Percentiles rank a stretch among this genome's conserved stretches.
phyloP scores from a whole-genome alignment of 1,139 yeast genomes.

The Arxiozyma bovina region DNA sequence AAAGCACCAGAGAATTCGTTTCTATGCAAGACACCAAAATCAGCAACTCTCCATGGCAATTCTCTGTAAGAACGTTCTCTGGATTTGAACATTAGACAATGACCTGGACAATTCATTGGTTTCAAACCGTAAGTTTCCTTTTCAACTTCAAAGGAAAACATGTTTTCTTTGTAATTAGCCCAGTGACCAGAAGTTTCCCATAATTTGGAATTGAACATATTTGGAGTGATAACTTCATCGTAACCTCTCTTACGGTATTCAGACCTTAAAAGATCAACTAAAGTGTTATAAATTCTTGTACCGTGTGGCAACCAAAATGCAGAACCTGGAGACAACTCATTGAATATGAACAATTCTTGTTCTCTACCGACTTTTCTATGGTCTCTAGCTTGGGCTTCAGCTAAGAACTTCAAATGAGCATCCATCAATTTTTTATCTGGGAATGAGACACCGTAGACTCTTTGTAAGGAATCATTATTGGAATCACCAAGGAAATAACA shows the following conservation, averaged over 20 bases:
- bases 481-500: slow-evolving; percentile 95
- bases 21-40: slow-evolving; percentile 90
- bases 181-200: slow-evolving; percentile 99
- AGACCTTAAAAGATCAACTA: slow-evolving; percentile 64
- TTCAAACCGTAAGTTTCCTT: slow-evolving; percentile 82
- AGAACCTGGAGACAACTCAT: slow-evolving; percentile 95
- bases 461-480: slow-evolving; percentile 87
- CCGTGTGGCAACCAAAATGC: slow-evolving; percentile 99
- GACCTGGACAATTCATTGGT: slow-evolving; percentile 99
- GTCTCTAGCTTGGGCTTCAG: slow-evolving; percentile 95
- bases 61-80: slow-evolving; percentile 91
- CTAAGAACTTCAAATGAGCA: slow-evolving; percentile 87
- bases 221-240: slow-evolving; percentile 96
- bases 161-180: slow-evolving; percentile 93
- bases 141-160: slow-evolving; percentile 94
- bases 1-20: slow-evolving; percentile 91
- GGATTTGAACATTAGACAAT: slow-evolving; percentile 78
- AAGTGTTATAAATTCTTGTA: slow-evolving; percentile 83
- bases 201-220: slow-evolving; percentile 88
- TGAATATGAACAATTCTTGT: slow-evolving; percentile 90
- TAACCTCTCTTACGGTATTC: slow-evolving; percentile 90
- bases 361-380: slow-evolving; percentile 95
- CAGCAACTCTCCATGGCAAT: slow-evolving; percentile 93
- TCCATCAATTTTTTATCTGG: slow-evolving; percentile 97
- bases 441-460: slow-evolving; percentile 97